Base-by-base conservation (phyloP, 768 basidiomycete species). In the Suillus subalutaceus region DNA sequence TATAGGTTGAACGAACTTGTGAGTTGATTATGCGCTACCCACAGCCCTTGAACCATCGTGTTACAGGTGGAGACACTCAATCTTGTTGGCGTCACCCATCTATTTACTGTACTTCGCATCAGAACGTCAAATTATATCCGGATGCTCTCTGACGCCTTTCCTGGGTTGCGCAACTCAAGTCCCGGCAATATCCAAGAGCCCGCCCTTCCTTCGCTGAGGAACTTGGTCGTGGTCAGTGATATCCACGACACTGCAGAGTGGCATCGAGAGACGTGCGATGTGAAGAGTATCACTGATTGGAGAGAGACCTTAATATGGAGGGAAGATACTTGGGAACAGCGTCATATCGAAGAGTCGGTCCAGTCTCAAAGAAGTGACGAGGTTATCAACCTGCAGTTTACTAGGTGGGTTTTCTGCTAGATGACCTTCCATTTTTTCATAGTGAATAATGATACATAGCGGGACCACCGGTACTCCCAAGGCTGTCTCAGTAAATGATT, bases 401-500 rank as follows among this genome's bases (percentile, higher is more conserved):
- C 93, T 40, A 94, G 92, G 91, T 91, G 67, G 13, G 75, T 62
- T 38, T 37, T 37, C 37, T 41, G 66, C 32, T 58, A 23, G 63
- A 32, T 44, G 12, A 10, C 30, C 37, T 35, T 52, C 55, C 1
- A 35, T 26, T 38, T 26, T 15, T 18, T 26, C 41, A 63, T 62
- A 59, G 70, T 61, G 8, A 52, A 38, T 40, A 46, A 26, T 50
- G n/a, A 50, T 15, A 7, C 9, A 55, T 68, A 93, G 92, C 70
- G 92, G 92, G 4, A 93, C 93, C 12, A 93, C 93, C 3, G 93
- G 92, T 16, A 73, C 81, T 0, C 92, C 93, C 0, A 95, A 94
- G 75, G 93, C 91, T 20, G 93, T 93, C 63, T 92, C 92, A 30
- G 92, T 93, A 74, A 26, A 84, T 78, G 7, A 35, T 13, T 62